Base-by-base conservation (phyloP, 2,329 filamentous ascomycete species). In the Trichoderma sp. region DNA sequence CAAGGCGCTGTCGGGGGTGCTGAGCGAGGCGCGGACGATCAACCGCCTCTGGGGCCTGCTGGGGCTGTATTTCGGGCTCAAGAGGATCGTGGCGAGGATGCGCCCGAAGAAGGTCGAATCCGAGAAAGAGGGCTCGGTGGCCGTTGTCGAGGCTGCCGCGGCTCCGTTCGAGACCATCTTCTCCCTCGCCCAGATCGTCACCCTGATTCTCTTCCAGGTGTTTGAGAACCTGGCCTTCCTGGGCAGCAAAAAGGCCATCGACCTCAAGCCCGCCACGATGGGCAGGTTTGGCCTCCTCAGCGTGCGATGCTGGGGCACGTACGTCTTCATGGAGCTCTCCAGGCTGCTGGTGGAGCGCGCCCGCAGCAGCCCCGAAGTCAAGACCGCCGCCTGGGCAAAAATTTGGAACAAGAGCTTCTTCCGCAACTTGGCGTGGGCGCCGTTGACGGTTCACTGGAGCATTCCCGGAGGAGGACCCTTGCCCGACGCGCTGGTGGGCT, bases 141-240 rank as follows among this genome's bases (percentile, higher is more conserved):
- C 75, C 46, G 71, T 73, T 13, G 73, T 71, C 39, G 72, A 83
- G 80, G 71, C 74, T 2, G 71, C 70, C 10, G 72, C 83, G 80
- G 71, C 74, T 3, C 72, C 70, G 13, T 75, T 84, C 69, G 83
- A 83, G 70, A 77, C 76, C 10, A 72, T 78, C 39, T 81, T 97
- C 56, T 87, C 87, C 26, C 90, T 89, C 79, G 81, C 86, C 7
- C 91, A 96, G 78, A 87, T 97, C 24, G 72, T 84, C 13, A 84
- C 88, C 13, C 91, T 91, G 78, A 80, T 91, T 11, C 77, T 82
- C 11, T 97, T 91, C 82, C 94, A 97, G 80, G 81, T 87, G 1
- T 84, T 95, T 51, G 96, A 99, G 83, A 97, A 97, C 80, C 85
- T 86, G 49, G 91, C 91, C 18, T 97, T 91, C 81, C 85, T 98